phyloP scores from a whole-genome alignment of 192 early-diverging fungal species.

The Coemansia reversa region DNA sequence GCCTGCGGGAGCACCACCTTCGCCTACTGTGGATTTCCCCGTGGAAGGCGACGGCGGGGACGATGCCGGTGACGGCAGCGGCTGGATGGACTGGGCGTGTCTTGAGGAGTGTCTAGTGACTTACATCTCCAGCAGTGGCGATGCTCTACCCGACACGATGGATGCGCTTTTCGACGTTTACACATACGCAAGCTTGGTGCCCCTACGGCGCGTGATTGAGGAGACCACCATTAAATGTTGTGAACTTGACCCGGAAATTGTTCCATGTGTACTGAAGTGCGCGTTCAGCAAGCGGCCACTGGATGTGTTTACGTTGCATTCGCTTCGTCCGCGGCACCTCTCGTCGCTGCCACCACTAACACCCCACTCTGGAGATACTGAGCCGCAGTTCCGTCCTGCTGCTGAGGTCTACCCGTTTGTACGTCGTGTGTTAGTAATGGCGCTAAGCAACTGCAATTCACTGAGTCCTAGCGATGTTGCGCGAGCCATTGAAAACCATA shows the following conservation, averaged over 20 bases:
- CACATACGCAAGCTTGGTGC: conserved; percentile 25
- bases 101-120: conserved; percentile 26
- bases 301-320: conserved; percentile 40
- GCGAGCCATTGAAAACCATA: conserved; percentile 13
- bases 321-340: conserved; percentile 22
- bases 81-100: conserved; percentile 35
- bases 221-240: conserved; percentile 20
- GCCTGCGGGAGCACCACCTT: background rate
- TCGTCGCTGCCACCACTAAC: conserved; percentile 15
- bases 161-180: conserved; percentile 49
- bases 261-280: conserved; percentile 5
- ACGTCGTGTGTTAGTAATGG: conserved; percentile 10
- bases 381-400: conserved; percentile 30
- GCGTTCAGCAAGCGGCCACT: conserved; percentile 33
- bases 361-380: conserved; percentile 5
- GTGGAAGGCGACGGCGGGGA: conserved; percentile 2
- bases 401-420: conserved; percentile 41
- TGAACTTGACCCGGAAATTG: conserved; percentile 9
- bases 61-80: background rate
- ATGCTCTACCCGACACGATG: conserved; percentile 19
- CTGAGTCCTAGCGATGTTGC: background rate
- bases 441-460: conserved; percentile 9
- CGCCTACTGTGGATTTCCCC: background rate
- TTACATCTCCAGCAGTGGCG: conserved; percentile 16
- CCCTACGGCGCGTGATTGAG: conserved; percentile 33